Evolutionary conservation across 164 flowering plant genomes (phyloP).

Genomic region (Annona squamosa): DNA sequence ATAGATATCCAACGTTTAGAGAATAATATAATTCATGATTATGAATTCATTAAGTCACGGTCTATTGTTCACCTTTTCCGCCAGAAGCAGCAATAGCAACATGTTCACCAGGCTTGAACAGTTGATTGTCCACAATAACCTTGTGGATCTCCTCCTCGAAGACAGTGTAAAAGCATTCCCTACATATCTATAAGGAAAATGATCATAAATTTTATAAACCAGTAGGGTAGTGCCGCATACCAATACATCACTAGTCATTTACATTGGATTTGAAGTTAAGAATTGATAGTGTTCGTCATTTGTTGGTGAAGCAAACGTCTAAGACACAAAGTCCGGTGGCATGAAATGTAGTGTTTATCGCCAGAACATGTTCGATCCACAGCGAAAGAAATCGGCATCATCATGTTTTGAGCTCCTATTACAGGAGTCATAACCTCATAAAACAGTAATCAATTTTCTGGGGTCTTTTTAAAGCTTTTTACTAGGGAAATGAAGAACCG

Average conservation of each 20-base stretch:
- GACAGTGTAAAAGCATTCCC: slow-evolving; percentile 82
- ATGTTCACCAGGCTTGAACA: slow-evolving; percentile 87
- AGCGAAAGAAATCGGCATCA: too few relatives aligned
- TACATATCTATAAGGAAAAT: slow-evolving; percentile 56
- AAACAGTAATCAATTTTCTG: too few relatives aligned
- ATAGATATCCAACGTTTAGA: not conserved
- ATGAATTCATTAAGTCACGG: not conserved
- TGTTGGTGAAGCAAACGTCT: too few relatives aligned
- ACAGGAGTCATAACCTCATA: too few relatives aligned
- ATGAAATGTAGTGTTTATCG: too few relatives aligned
- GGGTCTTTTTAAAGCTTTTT: too few relatives aligned
- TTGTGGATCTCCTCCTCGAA: slow-evolving; percentile 93
- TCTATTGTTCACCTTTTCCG: slow-evolving; percentile 64
- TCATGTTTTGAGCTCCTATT: too few relatives aligned
- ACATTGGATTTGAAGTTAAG: too few relatives aligned
- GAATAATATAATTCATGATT: not conserved
- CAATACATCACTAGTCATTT: not conserved
- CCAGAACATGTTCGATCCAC: too few relatives aligned
- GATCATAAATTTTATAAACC: not conserved
- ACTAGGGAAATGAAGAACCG: too few relatives aligned
- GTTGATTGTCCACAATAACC: slow-evolving; percentile 67
- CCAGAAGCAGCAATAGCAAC: slow-evolving; percentile 96
- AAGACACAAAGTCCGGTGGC: too few relatives aligned
- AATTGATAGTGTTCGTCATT: too few relatives aligned
- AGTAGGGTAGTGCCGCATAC: not conserved